These are phyloP conservation scores for Pseudohalonectria lignicola DNA, from an alignment of 2,329 filamentous ascomycete genomes.

Conservation along the genomic window DNA sequence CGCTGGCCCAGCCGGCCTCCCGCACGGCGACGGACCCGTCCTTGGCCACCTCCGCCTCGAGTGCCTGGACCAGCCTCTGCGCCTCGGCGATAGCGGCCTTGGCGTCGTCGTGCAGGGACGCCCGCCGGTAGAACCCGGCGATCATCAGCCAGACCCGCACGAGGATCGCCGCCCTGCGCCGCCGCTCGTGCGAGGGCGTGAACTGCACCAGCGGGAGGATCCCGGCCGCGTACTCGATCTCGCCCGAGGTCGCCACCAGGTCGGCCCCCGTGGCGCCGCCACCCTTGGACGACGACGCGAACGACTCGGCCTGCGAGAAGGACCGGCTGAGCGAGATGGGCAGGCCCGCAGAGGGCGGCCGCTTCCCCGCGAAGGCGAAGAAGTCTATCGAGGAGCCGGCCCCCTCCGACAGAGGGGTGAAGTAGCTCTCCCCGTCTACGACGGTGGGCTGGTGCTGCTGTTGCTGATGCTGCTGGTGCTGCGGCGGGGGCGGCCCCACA, in stretches of 20 bases:
- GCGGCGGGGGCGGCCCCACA: constrained; percentile 20
- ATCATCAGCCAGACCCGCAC: constrained; percentile 85
- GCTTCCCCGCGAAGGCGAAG: constrained; percentile 27
- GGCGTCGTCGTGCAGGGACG: constrained; percentile 69
- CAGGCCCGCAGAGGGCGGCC: constrained; percentile 22
- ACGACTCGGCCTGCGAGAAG: constrained; percentile 32
- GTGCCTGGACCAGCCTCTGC: constrained; percentile 56
- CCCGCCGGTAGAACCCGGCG: constrained; percentile 75
- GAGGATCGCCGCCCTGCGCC: constrained; percentile 42
- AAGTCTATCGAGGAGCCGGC: constrained; percentile 25
- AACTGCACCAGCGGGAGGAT: constrained; percentile 43
- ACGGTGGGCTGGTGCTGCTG: constrained; percentile 26
- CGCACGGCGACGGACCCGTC: constrained; percentile 52
- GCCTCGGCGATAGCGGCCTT: constrained; percentile 75
- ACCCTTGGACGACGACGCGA: constrained; percentile 30
- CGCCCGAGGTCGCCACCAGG: constrained; percentile 26
- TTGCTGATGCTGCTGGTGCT: too few species aligned
- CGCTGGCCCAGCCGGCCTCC: constrained; percentile 63
- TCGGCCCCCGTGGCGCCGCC: constrained; percentile 11
- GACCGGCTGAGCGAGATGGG: constrained; percentile 29
- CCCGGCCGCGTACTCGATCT: constrained; percentile 31
- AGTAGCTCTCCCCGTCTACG: constrained; percentile 39
- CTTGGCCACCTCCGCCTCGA: constrained; percentile 56
- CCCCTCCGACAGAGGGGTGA: constrained; percentile 33
- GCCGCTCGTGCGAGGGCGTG: constrained; percentile 38